Base-by-base conservation (phyloP, 352 stramenopile genomes). In the Pythium pyrilobum region DNA sequence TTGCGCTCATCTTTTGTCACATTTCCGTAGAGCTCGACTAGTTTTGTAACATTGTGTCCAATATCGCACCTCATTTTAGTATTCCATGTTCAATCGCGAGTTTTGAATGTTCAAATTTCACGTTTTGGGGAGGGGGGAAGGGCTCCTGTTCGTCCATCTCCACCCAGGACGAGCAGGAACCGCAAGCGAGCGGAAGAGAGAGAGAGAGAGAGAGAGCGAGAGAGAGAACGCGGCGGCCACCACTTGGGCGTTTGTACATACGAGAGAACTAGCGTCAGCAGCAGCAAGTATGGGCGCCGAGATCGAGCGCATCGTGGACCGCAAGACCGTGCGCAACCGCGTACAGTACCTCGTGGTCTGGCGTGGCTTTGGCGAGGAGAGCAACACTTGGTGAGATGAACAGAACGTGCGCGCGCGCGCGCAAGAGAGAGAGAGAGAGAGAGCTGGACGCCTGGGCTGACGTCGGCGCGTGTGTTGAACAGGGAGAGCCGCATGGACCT, bases 401-500 rank as follows among this genome's bases (percentile, higher is more conserved):
- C 6, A 18, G 20, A 9, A 12, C 36, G 8, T 6, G 8, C 21
- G 37, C 18, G 11, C 12, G 18, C 18, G 11, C 18, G 37, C 18
- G n/a, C n/a, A n/a, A n/a, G n/a, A n/a, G n/a, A n/a, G n/a, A n/a
- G n/a, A n/a, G n/a, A n/a, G n/a, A n/a, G n/a, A n/a, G n/a, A n/a
- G n/a, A n/a, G n/a, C n/a, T n/a, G n/a, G n/a, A n/a, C n/a, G n/a
- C n/a, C n/a, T n/a, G n/a, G n/a, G n/a, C n/a, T n/a, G n/a, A n/a
- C n/a, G n/a, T n/a, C n/a, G n/a, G n/a, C n/a, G n/a, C n/a, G n/a
- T n/a, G n/a, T n/a, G n/a, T 15, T 43, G 2, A 39, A 21, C 52
- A 92, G 82, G 82, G 83, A 93, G 62, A 93, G 77, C 46, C 83
- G 83, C 41, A 72, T 93, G 36, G 83, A 93, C 46, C 71, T 93